These are phyloP conservation scores for Saccharomycopsis babjevae DNA, from an alignment of 805 yeast species.

Conservation along the genomic window DNA sequence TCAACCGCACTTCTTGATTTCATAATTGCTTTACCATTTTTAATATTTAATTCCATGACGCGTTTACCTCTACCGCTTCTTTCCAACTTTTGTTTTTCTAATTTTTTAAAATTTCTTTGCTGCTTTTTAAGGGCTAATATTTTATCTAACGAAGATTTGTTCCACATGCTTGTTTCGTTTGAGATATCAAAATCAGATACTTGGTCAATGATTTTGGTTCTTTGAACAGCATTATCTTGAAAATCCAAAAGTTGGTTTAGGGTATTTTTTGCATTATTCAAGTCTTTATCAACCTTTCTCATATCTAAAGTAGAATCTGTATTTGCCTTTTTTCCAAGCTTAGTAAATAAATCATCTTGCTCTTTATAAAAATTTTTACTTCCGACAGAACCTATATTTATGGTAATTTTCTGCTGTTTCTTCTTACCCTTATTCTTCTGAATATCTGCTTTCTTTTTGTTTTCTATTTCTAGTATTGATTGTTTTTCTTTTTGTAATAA, in stretches of 20 bases:
- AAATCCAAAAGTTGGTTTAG: slow-evolving; percentile 65
- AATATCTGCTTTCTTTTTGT: slow-evolving; percentile 24
- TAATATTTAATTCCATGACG: slow-evolving; percentile 67
- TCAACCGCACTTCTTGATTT: slow-evolving; percentile 31
- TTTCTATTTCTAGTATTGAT: neutral
- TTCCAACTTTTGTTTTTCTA: slow-evolving; percentile 47
- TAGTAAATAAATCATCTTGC: slow-evolving; percentile 54
- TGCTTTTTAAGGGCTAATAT: slow-evolving; percentile 82
- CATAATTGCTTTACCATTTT: slow-evolving; percentile 69
- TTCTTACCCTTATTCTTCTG: slow-evolving; percentile 23
- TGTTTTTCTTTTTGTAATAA: slow-evolving; percentile 45
- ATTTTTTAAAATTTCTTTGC: slow-evolving; percentile 59
- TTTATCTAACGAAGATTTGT: slow-evolving; percentile 68
- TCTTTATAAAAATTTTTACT: slow-evolving; percentile 51
- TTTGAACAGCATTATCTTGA: slow-evolving; percentile 78
- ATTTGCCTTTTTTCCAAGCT: slow-evolving; percentile 40
- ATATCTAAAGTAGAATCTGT: slow-evolving; percentile 26
- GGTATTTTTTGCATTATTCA: slow-evolving; percentile 60
- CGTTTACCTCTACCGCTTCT: slow-evolving; percentile 65
- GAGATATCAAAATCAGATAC: slow-evolving; percentile 78
- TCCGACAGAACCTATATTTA: slow-evolving; percentile 48
- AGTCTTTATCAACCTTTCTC: slow-evolving; percentile 27
- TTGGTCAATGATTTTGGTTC: slow-evolving; percentile 87
- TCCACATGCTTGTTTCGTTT: slow-evolving; percentile 59
- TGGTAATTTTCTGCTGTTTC: slow-evolving; percentile 37